Base-by-base conservation (phyloP, 192 early-diverging fungal genomes). In the Radiomyces spectabilis region DNA sequence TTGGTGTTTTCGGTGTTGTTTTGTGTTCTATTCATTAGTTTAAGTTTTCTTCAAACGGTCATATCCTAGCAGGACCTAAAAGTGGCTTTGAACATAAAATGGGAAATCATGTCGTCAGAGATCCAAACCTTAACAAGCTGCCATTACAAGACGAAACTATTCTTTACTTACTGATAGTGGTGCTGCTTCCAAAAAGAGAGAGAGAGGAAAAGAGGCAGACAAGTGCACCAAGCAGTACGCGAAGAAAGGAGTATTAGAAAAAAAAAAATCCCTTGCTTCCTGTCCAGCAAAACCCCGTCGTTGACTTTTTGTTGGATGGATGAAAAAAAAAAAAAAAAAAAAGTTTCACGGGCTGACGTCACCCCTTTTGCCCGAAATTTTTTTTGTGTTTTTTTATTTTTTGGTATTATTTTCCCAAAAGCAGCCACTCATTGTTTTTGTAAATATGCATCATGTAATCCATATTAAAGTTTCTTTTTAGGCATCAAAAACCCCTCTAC, bases 1-100 rank as follows among this genome's bases (percentile, higher is more conserved):
- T 56, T 47, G 16, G 54, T 38, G 32, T 44, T 10, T 41, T 40
- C 40, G 56, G 19, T 50, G 21, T 29, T 58, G 33, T 47, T 58
- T 33, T 35, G 47, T 18, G 56, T 58, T 27, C 47, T 58, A 49
- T 58, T 58, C 56, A 58, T 58, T 58, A 58, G 56, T 50, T 58
- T 32, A 39, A 9, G n/a, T 37, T 37, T 51, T 51, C 38, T 32
- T 51, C 38, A 32, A 56, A 56, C 22, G 30, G 8, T 58, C 56
- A 58, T 58, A 58, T 50, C 56, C 56, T 31, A 48, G 56, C 29
- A 16, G 38, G 47, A 32, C 21, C 56, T 49, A 54, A 18, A 41
- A 24, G 16, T 15, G 16, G 38, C 38, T 15, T 15, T 15, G 16
- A 39, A 16, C 13, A 39, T 15, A 39, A 16, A 39, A 39, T 15